Base-by-base conservation (phyloP, 306 rosid species). In the Cicer cuneatum region DNA sequence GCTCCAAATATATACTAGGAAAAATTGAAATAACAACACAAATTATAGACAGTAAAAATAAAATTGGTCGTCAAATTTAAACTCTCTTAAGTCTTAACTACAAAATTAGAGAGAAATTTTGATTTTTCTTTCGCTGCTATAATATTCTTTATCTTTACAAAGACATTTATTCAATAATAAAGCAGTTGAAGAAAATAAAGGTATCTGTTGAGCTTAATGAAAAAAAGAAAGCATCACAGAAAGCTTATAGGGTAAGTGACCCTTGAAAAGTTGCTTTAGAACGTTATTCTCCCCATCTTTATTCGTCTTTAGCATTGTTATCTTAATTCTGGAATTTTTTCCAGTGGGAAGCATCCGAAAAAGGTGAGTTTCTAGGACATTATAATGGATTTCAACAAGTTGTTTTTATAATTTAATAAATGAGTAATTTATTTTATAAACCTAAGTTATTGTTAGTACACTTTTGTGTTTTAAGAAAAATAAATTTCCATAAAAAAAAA, bases 181-280 rank as follows among this genome's bases (percentile, higher is more conserved):
- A 78, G 66, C 72, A 71, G 35, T 37, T 71, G 61, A 82, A 72
- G 58, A 35, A 72, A 72, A 38, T 72, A 80, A 86, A 80, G 90
- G 16, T 65, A 46, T 6, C 12, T 46, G 61, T 58, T 62, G 84
- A 78, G 78, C 75, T 52, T 42, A 77, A 66, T 69, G 82, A 75
- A 71, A 83, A 74, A 78, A 75, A 71, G 82, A 80, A 76, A 81
- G 84, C 81, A 76, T 54, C 35, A 40, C 8, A 47, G 71, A 78
- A 86, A 85, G 79, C 81, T 78, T 54, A 78, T 24, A 51, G 69
- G 57, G 81, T 61, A 73, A 76, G 85, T 73, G 84, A 80, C 38
- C 74, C 78, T 77, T 77, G 62, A 38, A 83, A 85, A 83, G 85
- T 85, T 80, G 88, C 88, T 71, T 85, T 77, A 77, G 83, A 53